These are phyloP conservation scores for Acanthamoeba lenticulata DNA, from an alignment of 208 protist genomes.

Conservation along the genomic window DNA sequence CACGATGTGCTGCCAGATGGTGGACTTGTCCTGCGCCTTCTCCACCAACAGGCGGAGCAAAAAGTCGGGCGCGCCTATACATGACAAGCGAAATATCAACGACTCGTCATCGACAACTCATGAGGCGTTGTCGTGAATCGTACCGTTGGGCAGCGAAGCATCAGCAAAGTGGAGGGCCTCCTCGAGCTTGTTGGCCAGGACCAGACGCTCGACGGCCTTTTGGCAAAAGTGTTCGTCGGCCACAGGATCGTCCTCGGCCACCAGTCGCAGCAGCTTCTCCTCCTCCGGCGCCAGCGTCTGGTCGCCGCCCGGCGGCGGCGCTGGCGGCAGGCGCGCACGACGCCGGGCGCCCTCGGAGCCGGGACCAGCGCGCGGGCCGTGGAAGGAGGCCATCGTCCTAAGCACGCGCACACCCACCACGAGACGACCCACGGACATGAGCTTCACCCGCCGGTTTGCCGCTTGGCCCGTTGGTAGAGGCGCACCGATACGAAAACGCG, in stretches of 20 bases:
- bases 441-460: not conserved
- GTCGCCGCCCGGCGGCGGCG: not conserved
- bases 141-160: slow-evolving; percentile 22
- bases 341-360: not conserved
- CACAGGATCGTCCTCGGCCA: not conserved
- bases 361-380: not conserved
- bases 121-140: no score
- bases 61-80: slow-evolving; percentile 10
- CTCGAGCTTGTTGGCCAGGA: not conserved
- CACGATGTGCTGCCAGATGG: not conserved
- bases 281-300: not conserved
- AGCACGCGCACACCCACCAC: no score
- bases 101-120: no score
- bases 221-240: not conserved
- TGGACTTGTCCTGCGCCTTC: slow-evolving; percentile 17
- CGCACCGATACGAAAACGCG: not conserved
- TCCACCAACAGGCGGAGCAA: not conserved
- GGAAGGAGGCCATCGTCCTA: not conserved
- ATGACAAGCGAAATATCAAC: no score
- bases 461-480: not conserved
- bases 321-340: not conserved
- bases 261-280: not conserved
- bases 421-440: no score
- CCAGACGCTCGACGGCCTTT: not conserved
- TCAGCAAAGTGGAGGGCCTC: slow-evolving; percentile 31